Percentiles rank a stretch among this genome's conserved stretches.
phyloP scores from a whole-genome alignment of 345 rosid genomes.

The Salix arbutifolia region DNA sequence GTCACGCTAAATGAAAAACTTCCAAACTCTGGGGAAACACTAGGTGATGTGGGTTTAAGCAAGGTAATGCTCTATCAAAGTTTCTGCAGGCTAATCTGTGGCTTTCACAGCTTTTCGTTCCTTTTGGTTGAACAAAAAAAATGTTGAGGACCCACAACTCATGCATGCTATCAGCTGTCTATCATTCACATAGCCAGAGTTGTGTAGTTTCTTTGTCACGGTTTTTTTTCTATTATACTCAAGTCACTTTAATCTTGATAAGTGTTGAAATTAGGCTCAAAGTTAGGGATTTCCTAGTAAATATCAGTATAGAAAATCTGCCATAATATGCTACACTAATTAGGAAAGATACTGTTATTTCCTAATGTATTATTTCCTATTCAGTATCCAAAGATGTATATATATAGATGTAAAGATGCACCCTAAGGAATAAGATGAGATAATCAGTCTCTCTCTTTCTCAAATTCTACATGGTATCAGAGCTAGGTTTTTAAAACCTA shows the following conservation, averaged over 20 bases:
- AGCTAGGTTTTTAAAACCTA: no score
- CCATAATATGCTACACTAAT: no score
- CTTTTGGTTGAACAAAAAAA: not conserved
- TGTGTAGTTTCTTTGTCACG: not conserved
- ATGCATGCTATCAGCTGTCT: not conserved
- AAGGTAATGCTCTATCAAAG: slow-evolving; percentile 39
- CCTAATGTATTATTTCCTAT: no score
- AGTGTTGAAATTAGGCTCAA: no score
- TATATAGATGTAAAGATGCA: no score
- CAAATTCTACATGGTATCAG: no score
- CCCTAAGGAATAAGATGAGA: no score
- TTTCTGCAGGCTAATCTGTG: not conserved
- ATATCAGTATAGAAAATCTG: no score
- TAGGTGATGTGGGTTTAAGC: slow-evolving; percentile 85
- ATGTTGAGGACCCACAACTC: not conserved
- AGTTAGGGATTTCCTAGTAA: no score
- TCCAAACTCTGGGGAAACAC: slow-evolving; percentile 42
- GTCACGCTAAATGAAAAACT: slow-evolving; percentile 57
- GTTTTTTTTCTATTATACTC: not conserved
- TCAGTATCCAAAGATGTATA: no score
- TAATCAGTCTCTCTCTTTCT: no score
- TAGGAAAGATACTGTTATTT: no score
- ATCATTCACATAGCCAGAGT: not conserved
- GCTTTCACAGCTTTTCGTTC: not conserved
- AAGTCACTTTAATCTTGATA: not conserved